Base-by-base conservation (phyloP, 202 grass and related monocot species). In the Elaeis oleifera region DNA sequence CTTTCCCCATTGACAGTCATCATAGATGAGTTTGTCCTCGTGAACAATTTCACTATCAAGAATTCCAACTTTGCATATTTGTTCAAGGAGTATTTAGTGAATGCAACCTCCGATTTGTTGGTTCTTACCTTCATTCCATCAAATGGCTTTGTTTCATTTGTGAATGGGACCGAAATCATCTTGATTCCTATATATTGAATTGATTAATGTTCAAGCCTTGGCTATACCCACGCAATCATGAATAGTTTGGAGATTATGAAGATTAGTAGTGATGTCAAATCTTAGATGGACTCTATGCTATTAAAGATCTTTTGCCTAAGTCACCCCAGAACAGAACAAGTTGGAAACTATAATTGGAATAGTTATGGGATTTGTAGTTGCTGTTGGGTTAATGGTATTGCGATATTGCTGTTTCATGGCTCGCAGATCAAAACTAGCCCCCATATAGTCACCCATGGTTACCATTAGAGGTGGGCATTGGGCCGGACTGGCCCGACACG, bases 161-260 rank as follows among this genome's bases (percentile, higher is more conserved):
- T 20, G 20, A 20, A 20, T 20, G 20, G 20, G 20, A 20, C 20
- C 20, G 20, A 20, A 20, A 20, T 20, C 20, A 20, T 20, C 20
- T 20, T 20, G 20, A 87, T 31, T 17, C 78, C 83, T 60, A 79
- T 86, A 20, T 20, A 20, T 20, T 44, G 21, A 67, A 54, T 74
- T 85, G 6, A 81, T 95, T 48, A 65, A 71, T 0, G 64, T 85
- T 74, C 73, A 72, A 0, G 82, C 53, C 1, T 65, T 65, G 4
- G 49, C 18, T 4, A 16, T 86, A 39, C 71, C 76, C 9, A 36
- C 39, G 70, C 70, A 20, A 92, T 92, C 39, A 49, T 92, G 78
- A 92, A 92, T 44, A 84, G 89, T 5, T 68, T 92, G 55, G 84
- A 92, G 80, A 84, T 92, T 68, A 87, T 92, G 83, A 90, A 92